phyloP scores from a whole-genome alignment of 495 filamentous ascomycete species.

The Lophiostoma macrostomum region DNA sequence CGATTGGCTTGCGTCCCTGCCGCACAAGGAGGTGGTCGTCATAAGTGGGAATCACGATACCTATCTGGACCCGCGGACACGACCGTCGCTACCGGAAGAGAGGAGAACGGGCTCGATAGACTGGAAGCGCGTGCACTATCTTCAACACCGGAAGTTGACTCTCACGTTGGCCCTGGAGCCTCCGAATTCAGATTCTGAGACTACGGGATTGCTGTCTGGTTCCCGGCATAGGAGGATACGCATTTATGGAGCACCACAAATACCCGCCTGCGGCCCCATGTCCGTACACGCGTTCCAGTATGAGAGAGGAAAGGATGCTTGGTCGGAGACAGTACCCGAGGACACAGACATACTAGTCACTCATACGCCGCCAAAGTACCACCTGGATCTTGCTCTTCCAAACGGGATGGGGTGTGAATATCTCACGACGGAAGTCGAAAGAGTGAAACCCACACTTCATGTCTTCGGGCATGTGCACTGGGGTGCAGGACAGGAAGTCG shows the following conservation, averaged over 20 bases:
- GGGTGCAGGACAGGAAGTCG: constrained; percentile 57
- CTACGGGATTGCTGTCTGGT: constrained; percentile 40
- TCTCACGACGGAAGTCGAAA: constrained; percentile 74
- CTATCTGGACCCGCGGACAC: constrained; percentile 63
- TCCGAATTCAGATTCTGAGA: constrained; percentile 37
- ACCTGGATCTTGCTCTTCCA: constrained; percentile 61
- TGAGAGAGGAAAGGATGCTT: constrained; percentile 56
- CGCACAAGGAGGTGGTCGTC: constrained; percentile 75
- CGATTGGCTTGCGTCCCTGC: constrained; percentile 71
- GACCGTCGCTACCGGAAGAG: constrained; percentile 41
- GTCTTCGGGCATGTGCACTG: constrained; percentile 88
- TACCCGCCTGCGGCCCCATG: constrained; percentile 55
- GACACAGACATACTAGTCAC: constrained; percentile 83
- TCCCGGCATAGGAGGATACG: constrained; percentile 44
- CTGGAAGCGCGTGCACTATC: constrained; percentile 59
- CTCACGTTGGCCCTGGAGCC: constrained; percentile 36
- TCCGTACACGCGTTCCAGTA: constrained; percentile 67
- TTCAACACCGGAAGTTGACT: constrained; percentile 58
- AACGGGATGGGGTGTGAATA: constrained; percentile 67
- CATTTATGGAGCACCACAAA: constrained; percentile 63
- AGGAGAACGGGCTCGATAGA: constrained; percentile 45
- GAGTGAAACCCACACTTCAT: constrained; percentile 73
- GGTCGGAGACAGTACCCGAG: constrained; percentile 64
- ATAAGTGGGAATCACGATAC: constrained; percentile 89
- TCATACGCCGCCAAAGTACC: constrained; percentile 71